Conservation (phyloP, 2,329 filamentous ascomycete genomes). For the Fusarium verticillioides region DNA sequence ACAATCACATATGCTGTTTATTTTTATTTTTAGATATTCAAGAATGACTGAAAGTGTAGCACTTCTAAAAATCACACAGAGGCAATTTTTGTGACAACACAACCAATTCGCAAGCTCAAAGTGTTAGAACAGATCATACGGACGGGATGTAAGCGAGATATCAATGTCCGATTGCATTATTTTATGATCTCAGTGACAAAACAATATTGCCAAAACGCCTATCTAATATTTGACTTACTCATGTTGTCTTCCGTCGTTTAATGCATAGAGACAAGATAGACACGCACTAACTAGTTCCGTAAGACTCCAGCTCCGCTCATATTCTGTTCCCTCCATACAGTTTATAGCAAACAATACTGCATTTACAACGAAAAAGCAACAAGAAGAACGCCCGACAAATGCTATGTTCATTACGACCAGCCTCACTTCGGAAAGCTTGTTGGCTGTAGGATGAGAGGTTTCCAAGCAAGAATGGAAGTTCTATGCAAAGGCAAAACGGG, state of each 20-base stretch:
- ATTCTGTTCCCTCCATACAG: constrained; percentile 11
- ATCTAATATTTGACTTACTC: constrained; percentile 26
- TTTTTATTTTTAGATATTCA: not conserved
- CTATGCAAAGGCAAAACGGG: constrained; percentile 58
- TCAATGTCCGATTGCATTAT: constrained; percentile 5
- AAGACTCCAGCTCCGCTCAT: constrained; percentile 23
- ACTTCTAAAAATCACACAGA: not conserved
- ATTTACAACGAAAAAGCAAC: constrained; percentile 11
- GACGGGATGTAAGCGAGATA: not conserved
- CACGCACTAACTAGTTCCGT: constrained; percentile 9
- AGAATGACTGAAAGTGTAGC: not conserved
- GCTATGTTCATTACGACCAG: constrained; percentile 17
- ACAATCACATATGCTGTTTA: constrained; percentile 1
- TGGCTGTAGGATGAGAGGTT: not conserved
- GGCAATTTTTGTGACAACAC: not conserved
- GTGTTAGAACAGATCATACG: not conserved
- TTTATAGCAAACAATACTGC: constrained; percentile 7
- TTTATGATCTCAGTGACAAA: constrained; percentile 7
- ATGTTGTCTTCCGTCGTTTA: constrained; percentile 6
- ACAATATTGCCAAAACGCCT: constrained; percentile 33
- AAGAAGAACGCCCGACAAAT: constrained; percentile 25
- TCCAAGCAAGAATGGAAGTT: not conserved
- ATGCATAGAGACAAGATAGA: constrained; percentile 12
- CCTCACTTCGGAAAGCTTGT: not conserved
- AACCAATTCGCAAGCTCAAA: not conserved